Conservation (phyloP, 495 filamentous ascomycete species). For the Aspergillus biplanus region DNA sequence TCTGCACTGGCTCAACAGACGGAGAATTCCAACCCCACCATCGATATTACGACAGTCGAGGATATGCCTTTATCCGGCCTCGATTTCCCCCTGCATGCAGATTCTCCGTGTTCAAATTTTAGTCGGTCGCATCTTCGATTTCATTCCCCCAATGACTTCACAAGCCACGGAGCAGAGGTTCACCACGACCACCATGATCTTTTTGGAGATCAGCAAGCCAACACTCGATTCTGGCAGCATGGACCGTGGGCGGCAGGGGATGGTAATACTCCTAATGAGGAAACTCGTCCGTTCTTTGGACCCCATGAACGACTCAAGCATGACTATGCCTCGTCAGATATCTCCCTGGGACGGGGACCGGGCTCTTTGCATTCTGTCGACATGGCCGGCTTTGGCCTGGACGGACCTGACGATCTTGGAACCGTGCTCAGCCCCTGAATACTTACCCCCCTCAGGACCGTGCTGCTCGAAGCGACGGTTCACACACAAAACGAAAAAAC, state of each 20-base stretch:
- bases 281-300: constrained; percentile 52
- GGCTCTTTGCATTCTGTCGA: constrained; percentile 53
- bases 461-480: background rate
- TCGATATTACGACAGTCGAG: constrained; percentile 53
- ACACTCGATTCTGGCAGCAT: constrained; percentile 54
- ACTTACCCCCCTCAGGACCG: constrained; percentile 7
- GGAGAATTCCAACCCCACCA: constrained; percentile 51
- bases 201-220: constrained; percentile 53
- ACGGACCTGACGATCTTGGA: constrained; percentile 44
- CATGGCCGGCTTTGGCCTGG: constrained; percentile 53
- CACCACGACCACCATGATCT: constrained; percentile 54
- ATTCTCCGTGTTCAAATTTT: constrained; percentile 53
- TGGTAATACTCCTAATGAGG: constrained; percentile 54
- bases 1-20: constrained; percentile 51
- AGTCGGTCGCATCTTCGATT: constrained; percentile 53
- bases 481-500: constrained; percentile 2
- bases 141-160: constrained; percentile 50
- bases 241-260: constrained; percentile 52
- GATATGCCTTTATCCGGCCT: constrained; percentile 45
- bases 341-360: constrained; percentile 49
- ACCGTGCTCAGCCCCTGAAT: constrained; percentile 45
- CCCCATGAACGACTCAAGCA: constrained; percentile 53
- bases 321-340: constrained; percentile 54
- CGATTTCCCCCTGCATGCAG: constrained; percentile 50
- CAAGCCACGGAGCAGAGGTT: constrained; percentile 42